Evolutionary conservation across 345 rosid genomes (phyloP), one percentile per base, ranked within the genome.

Genomic region (Salix suchowensis): DNA sequence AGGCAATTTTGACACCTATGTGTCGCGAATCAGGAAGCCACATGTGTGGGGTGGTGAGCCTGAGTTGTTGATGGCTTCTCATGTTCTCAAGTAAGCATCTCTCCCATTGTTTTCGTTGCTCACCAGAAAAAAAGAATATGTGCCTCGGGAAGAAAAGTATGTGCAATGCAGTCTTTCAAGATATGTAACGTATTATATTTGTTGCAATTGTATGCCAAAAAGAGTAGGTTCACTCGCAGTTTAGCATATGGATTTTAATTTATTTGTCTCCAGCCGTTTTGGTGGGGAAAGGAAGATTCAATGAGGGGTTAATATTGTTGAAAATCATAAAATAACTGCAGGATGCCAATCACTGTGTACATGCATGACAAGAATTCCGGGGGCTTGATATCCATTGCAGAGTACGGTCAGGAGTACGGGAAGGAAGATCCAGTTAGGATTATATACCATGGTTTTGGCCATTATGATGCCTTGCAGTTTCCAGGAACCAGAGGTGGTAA

Each of bases 21-120:
- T 96, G 14, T 79, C 86, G 11, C 88, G 86, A 54, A 96, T 93
- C 50, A 86, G 94, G 85, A 85, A 92, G 88, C 94, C 97, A 24
- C 93, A 91, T 52, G 90, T 91, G 46, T 96, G 99, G 99, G 99
- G 99, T 64, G 99, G 99, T 77, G 99, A 96, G 81, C 99, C 98
- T 28, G 98, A 96, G 81, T 85, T 96, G 86, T 85, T 96, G 85
- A 92, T 96, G 91, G 94, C 98, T 75, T 96, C 99, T 14, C 97
- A 91, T 80, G 99, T 96, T 79, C 98, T 93, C 67, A 80, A 75
- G 99, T 96, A 82, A 82, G 73, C 44, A 26, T 7, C 39, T 73
- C 74, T 67, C 71, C 74, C 67, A 60, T 16, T 28, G 8, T 14
- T 7, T 40, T 7, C 18, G 2, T 26, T 24, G 4, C 32, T 69